Conservation (phyloP, 208 protist species). For the Leishmania martiniquensis region DNA sequence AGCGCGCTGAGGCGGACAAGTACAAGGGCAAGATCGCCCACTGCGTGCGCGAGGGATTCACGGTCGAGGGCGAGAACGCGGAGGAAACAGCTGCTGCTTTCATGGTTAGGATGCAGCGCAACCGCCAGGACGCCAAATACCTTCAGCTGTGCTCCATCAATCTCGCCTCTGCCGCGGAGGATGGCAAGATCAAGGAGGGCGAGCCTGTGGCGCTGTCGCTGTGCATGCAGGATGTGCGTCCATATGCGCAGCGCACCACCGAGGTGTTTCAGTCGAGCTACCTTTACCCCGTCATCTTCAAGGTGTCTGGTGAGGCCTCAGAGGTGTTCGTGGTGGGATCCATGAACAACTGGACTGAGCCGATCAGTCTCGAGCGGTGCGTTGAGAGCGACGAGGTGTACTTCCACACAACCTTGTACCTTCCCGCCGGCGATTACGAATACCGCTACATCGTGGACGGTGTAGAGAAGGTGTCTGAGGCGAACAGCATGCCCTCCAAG, state of each 20-base stretch:
- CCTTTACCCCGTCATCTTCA: conserved; percentile 90
- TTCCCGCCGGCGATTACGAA: conserved; percentile 91
- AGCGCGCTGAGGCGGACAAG: conserved; percentile 83
- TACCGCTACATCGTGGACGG: conserved; percentile 95
- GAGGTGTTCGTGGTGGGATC: conserved; percentile 93
- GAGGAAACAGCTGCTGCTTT: conserved; percentile 85
- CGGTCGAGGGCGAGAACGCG: conserved; percentile 85
- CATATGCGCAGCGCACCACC: conserved; percentile 75
- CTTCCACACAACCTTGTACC: conserved; percentile 93
- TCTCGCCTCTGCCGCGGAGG: conserved; percentile 53
- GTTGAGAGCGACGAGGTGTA: conserved; percentile 76
- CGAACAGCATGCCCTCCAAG: conserved; percentile 83
- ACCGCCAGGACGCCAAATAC: conserved; percentile 60
- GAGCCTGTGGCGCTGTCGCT: conserved; percentile 78
- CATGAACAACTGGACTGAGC: conserved; percentile 93
- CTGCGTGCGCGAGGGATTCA: conserved; percentile 91
- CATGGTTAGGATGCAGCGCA: conserved; percentile 85
- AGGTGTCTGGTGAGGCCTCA: conserved; percentile 86
- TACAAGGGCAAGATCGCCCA: conserved; percentile 91
- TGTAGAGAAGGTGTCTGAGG: conserved; percentile 87
- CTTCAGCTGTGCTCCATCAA: conserved; percentile 90
- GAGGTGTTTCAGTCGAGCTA: conserved; percentile 88
- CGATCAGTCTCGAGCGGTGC: conserved; percentile 88
- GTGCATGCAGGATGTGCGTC: conserved; percentile 92
- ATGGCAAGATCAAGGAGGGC: conserved; percentile 78